A percentile compares a stretch with the other conserved stretches of the same genome.
These are phyloP conservation scores for Tuber calosporum DNA, from an alignment of 495 filamentous ascomycete species.

Conservation along the genomic window DNA sequence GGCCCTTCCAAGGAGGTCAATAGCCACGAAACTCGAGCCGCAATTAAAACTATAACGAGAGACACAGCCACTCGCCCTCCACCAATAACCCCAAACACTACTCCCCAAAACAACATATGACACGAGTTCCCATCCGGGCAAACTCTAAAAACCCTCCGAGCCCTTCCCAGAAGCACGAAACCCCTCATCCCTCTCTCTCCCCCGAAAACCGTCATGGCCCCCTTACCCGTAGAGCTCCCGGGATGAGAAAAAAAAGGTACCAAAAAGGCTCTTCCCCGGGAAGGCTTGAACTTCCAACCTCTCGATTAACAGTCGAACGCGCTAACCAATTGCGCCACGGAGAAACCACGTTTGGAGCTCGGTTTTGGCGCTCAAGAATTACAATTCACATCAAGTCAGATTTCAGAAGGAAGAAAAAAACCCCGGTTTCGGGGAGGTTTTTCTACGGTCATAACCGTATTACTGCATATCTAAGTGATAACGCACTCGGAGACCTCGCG, in stretches of 20 bases:
- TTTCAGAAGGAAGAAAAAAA: neutral
- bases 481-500: neutral
- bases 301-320: constrained; percentile 50
- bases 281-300: constrained; percentile 50
- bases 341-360: constrained; percentile 4
- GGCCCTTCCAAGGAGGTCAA: neutral
- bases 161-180: neutral
- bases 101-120: neutral
- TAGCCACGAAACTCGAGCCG: neutral
- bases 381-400: neutral
- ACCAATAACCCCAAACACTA: neutral
- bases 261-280: constrained; percentile 37
- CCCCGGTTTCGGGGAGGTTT: neutral
- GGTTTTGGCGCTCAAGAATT: neutral
- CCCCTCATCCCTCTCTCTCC: neutral
- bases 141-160: neutral
- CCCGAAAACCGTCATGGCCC: neutral
- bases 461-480: neutral
- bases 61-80: neutral
- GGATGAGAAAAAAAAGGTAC: neutral
- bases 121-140: neutral
- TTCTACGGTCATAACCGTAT: neutral
- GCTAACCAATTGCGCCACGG: constrained; percentile 49
- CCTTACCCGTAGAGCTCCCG: neutral
- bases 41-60: neutral